Conservation (phyloP, 768 basidiomycete species). For the Phlegmacium glaucopus region DNA sequence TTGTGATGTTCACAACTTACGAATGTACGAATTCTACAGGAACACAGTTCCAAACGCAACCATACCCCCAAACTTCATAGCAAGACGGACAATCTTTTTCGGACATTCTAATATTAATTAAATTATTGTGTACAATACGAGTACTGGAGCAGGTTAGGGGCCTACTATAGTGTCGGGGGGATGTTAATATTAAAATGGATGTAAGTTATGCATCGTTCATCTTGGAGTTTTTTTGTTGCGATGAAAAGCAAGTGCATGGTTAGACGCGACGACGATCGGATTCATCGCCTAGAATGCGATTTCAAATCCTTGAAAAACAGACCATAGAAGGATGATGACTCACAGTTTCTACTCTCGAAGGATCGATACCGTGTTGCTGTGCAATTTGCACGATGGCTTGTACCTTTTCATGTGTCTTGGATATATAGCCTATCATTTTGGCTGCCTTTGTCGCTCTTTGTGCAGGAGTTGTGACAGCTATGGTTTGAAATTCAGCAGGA, state of each 20-base stretch:
- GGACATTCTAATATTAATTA: slow-evolving; percentile 16
- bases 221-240: slow-evolving; percentile 35
- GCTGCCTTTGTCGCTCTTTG: slow-evolving; percentile 76
- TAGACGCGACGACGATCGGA: slow-evolving; percentile 68
- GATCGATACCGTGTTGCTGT: slow-evolving; percentile 58
- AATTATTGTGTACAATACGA: slow-evolving; percentile 25
- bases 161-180: too few relatives aligned
- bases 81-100: neutral
- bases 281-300: slow-evolving; percentile 59
- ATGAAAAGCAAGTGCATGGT: slow-evolving; percentile 66
- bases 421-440: slow-evolving; percentile 85
- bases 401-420: slow-evolving; percentile 79
- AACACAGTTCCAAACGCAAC: slow-evolving; percentile 48
- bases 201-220: slow-evolving; percentile 1
- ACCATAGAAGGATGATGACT: slow-evolving; percentile 20
- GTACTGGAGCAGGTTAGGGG: slow-evolving; percentile 1
- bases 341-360: slow-evolving; percentile 60
- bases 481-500: slow-evolving; percentile 48
- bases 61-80: slow-evolving; percentile 39
- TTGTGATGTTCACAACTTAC: slow-evolving; percentile 78
- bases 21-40: slow-evolving; percentile 60
- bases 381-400: slow-evolving; percentile 68
- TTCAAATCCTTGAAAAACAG: neutral
- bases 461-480: slow-evolving; percentile 49
- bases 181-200: slow-evolving; percentile 3